Conservation (phyloP, 192 early-diverging fungal genomes). For the Funneliformis mosseae region DNA sequence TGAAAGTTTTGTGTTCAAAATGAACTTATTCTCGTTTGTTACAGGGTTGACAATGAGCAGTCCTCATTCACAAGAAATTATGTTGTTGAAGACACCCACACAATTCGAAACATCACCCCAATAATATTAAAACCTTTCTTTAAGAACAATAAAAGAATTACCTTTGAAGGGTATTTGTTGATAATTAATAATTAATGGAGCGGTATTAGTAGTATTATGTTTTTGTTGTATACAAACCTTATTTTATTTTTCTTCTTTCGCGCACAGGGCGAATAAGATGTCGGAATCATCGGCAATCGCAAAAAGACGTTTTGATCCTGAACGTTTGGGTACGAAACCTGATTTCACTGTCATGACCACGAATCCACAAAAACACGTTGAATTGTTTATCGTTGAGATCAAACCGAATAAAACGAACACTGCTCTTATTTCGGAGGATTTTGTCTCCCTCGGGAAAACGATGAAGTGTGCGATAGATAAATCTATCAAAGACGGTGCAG, state of each 20-base stretch:
- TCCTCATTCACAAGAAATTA: conserved; percentile 14
- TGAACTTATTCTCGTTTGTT: conserved; percentile 15
- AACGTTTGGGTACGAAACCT: conserved; percentile 6
- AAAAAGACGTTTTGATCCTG: conserved; percentile 18
- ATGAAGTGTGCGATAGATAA: conserved; percentile 25
- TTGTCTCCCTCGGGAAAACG: conserved; percentile 16
- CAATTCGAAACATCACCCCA: background rate
- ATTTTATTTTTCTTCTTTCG: conserved; percentile 1
- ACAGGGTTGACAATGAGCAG: conserved; percentile 17
- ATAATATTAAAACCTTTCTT: conserved; percentile 17
- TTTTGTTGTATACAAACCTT: background rate
- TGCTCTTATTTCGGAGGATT: conserved; percentile 8
- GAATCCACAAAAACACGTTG: conserved; percentile 11
- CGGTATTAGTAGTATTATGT: too few species aligned
- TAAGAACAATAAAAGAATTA: conserved; percentile 11
- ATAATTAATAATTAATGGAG: conserved; percentile 12
- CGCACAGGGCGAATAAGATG: conserved; percentile 25
- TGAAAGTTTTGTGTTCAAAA: background rate
- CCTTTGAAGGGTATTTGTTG: conserved; percentile 11
- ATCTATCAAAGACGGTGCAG: conserved; percentile 13
- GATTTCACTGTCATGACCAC: conserved; percentile 27
- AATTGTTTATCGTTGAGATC: conserved; percentile 23
- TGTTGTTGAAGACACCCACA: background rate
- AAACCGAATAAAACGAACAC: conserved; percentile 7
- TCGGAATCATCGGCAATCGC: conserved; percentile 10